Conservation (phyloP, 805 yeast species). For the Candida khao-thaluensis region DNA sequence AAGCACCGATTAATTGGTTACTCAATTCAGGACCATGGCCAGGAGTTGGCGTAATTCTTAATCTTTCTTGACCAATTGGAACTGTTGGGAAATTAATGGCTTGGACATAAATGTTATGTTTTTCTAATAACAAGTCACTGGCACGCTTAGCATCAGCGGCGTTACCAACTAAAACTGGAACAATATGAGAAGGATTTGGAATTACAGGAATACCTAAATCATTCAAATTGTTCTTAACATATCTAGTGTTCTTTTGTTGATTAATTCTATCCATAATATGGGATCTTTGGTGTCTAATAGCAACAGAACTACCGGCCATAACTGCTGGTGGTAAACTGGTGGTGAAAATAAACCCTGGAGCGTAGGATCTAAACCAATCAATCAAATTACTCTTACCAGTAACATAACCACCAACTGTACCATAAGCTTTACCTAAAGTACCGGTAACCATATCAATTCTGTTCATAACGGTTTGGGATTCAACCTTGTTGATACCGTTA, state of each 20-base stretch:
- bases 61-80: conserved; percentile 90
- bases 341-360: conserved; percentile 97
- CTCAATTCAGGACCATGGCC: conserved; percentile 82
- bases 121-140: conserved; percentile 80
- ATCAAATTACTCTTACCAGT: conserved; percentile 82
- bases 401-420: conserved; percentile 96
- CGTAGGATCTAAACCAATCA: conserved; percentile 94
- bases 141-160: conserved; percentile 91
- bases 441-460: conserved; percentile 96
- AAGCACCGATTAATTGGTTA: conserved; percentile 71
- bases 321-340: conserved; percentile 96
- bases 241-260: conserved; percentile 83
- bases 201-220: conserved; percentile 86
- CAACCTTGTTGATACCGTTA: conserved; percentile 53
- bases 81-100: conserved; percentile 99
- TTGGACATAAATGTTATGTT: conserved; percentile 90
- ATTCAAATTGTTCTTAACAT: conserved; percentile 72
- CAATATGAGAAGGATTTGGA: conserved; percentile 97
- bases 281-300: conserved; percentile 79
- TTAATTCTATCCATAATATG: conserved; percentile 74
- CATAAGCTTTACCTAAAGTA: conserved; percentile 95
- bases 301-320: conserved; percentile 92
- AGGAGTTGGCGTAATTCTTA: conserved; percentile 98
- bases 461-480: conserved; percentile 64
- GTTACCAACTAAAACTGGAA: conserved; percentile 92